phyloP scores from a whole-genome alignment of 257 asterid genomes.

The Lantana camara region DNA sequence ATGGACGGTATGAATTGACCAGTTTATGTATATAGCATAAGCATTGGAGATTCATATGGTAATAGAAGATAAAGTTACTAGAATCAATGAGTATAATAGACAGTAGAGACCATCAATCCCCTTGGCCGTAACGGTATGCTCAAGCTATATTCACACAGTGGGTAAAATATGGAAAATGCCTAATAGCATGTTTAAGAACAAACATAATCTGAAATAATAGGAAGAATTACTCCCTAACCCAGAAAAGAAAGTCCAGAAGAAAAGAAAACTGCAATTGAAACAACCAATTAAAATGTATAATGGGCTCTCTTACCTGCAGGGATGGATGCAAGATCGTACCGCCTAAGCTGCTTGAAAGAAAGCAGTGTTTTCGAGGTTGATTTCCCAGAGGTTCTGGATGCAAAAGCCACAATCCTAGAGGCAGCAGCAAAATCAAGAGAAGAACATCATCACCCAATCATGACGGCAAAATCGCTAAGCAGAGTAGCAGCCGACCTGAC shows the following conservation, averaged over 20 bases:
- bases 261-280: background rate
- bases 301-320: constrained; percentile 56
- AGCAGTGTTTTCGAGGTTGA: constrained; percentile 88
- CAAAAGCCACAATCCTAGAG: constrained; percentile 70
- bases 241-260: no score
- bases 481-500: constrained; percentile 93
- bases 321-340: constrained; percentile 91
- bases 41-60: no score
- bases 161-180: no score
- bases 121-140: no score
- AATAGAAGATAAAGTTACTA: no score
- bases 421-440: constrained; percentile 63
- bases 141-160: no score
- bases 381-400: constrained; percentile 75
- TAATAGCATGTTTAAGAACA: no score
- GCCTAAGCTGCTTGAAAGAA: constrained; percentile 79
- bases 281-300: constrained; percentile 18
- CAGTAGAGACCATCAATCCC: no score
- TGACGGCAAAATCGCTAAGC: constrained; percentile 74
- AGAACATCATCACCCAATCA: constrained; percentile 51
- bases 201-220: no score
- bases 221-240: no score
- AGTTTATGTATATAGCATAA: background rate
- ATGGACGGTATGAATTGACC: background rate
- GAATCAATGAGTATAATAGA: no score